Evolutionary conservation across 371 early-diverging fungal species (phyloP).

Genomic region (Saksenaea oblongispora): DNA sequence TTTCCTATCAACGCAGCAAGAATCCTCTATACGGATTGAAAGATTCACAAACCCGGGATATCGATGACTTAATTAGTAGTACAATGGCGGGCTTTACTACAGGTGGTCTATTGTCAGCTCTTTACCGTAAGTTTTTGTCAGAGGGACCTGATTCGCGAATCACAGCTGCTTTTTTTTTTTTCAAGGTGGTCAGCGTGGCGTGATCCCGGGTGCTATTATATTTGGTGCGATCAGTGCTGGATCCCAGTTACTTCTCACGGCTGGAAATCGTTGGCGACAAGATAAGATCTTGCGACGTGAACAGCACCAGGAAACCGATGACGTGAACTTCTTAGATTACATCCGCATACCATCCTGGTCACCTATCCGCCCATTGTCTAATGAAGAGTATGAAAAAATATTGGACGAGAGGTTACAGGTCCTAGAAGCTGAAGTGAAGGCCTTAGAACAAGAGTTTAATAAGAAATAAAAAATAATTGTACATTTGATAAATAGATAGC

Average conservation of each 20-base stretch:
- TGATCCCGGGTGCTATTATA: slow-evolving; percentile 53
- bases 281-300: slow-evolving; percentile 22
- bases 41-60: slow-evolving; percentile 57
- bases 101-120: slow-evolving; percentile 56
- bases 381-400: slow-evolving; percentile 47
- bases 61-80: slow-evolving; percentile 59
- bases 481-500: neutral
- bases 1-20: slow-evolving; percentile 52
- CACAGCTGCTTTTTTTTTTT: neutral
- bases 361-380: slow-evolving; percentile 43
- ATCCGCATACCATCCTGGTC: slow-evolving; percentile 49
- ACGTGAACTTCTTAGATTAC: slow-evolving; percentile 29
- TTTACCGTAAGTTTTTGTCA: slow-evolving; percentile 38
- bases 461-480: slow-evolving; percentile 16
- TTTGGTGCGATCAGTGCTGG: slow-evolving; percentile 47
- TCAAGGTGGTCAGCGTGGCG: slow-evolving; percentile 53
- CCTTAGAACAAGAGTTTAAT: slow-evolving; percentile 32
- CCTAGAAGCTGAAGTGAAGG: slow-evolving; percentile 42
- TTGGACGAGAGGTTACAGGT: slow-evolving; percentile 43
- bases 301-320: neutral
- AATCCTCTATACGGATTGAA: slow-evolving; percentile 59
- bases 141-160: neutral
- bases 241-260: slow-evolving; percentile 25
- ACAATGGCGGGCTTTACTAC: slow-evolving; percentile 59
- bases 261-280: slow-evolving; percentile 47